Base-by-base conservation (phyloP, 345 rosid species). In the Garcia nutans region DNA sequence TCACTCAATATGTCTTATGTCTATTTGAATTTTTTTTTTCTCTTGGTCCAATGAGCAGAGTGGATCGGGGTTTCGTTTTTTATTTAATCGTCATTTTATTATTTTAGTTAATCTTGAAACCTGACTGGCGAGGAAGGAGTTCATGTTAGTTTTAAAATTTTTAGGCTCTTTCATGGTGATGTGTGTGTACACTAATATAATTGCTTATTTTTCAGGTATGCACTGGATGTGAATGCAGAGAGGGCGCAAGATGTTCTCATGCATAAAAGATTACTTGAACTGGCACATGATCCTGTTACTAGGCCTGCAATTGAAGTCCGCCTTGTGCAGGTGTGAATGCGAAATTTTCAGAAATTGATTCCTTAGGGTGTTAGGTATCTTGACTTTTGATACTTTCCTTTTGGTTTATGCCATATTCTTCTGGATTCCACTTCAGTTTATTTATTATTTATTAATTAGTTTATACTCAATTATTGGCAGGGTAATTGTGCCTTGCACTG, bases 241-340 rank as follows among this genome's bases (percentile, higher is more conserved):
- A 87, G 79, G 79, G 86, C 92, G 15, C 77, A 88, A 65, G 92
- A 90, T 79, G 95, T 89, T 57, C 85, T 87, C 8, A 84, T 87
- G 90, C 92, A 90, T 79, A 86, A 87, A 78, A 89, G 83, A 75
- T 83, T 90, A 55, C 86, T 89, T 52, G 71, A 79, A 15, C 80
- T 64, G 82, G 95, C 92, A 24, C 81, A 70, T 58, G 74, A 85
- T 81, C 87, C 87, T 54, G 85, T 79, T 15, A 81, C 84, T 33
- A 78, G 91, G 68, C 92, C 90, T 33, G 91, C 91, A 3, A 84
- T 89, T 58, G 90, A 87, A 81, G 92, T 89, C 69, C 89, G 89
- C 59, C 90, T 82, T 22, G 86, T 78, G 67, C 89, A 80, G 89
- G 92, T 91, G 82, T 24, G 65, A 7, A 24, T 58, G 31, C 37